phyloP scores from a whole-genome alignment of 148 eudicot species.

The Rhododendron griersonianum region DNA sequence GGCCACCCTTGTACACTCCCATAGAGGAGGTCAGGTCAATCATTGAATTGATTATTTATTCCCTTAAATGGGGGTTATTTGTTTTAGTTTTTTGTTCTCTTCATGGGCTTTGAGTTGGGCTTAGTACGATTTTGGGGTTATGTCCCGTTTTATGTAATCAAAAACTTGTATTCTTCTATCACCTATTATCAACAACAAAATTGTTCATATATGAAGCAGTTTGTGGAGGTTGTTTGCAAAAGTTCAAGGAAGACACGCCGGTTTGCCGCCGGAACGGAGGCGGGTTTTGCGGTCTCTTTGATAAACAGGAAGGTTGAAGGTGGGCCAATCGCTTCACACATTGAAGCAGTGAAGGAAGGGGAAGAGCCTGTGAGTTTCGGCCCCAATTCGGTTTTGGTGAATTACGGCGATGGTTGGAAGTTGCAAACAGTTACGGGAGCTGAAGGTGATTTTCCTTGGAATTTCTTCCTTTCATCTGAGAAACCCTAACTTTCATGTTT shows the following conservation, averaged over 20 bases:
- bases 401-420: slow-evolving; percentile 69
- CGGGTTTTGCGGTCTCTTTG: slow-evolving; percentile 64
- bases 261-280: slow-evolving; percentile 70
- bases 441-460: slow-evolving; percentile 32
- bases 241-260: slow-evolving; percentile 56
- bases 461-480: neutral
- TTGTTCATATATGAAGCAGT: slow-evolving; percentile 29
- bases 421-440: slow-evolving; percentile 60
- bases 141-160: neutral
- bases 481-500: neutral
- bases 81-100: neutral
- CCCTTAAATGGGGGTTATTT: neutral
- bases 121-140: neutral
- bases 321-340: slow-evolving; percentile 42
- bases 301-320: slow-evolving; percentile 55
- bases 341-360: slow-evolving; percentile 75
- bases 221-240: slow-evolving; percentile 66
- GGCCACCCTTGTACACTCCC: neutral
- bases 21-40: neutral
- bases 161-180: neutral
- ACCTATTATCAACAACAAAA: neutral
- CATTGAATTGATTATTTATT: neutral
- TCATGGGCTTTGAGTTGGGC: neutral
- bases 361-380: slow-evolving; percentile 80
- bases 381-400: slow-evolving; percentile 55